phyloP scores from a whole-genome alignment of 208 protist genomes.

The Acanthamoeba polyphaga region DNA sequence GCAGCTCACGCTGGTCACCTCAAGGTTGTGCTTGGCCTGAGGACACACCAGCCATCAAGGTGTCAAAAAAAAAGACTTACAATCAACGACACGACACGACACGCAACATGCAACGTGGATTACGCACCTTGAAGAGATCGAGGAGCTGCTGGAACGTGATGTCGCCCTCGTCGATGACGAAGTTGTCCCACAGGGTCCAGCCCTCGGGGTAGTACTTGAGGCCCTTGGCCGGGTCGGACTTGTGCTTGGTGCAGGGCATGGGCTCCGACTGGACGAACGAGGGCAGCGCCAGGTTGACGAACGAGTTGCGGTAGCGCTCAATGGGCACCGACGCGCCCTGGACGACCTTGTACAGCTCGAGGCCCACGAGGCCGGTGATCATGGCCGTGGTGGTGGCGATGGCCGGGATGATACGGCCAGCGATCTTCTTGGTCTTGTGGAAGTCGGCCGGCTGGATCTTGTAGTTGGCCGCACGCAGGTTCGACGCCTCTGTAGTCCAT shows the following conservation, averaged over 20 bases:
- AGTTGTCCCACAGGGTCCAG: conserved; percentile 97
- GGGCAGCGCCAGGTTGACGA: conserved; percentile 98
- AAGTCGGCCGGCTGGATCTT: conserved; percentile 86
- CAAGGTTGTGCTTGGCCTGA: conserved; percentile 80
- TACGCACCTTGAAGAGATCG: conserved; percentile 87
- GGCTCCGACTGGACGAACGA: conserved; percentile 98
- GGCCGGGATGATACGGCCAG: conserved; percentile 99
- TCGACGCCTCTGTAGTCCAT: conserved; percentile 76
- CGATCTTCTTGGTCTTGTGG: conserved; percentile 91
- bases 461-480: conserved; percentile 92
- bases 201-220: conserved; percentile 82
- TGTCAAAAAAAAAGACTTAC: no score
- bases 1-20: conserved; percentile 89
- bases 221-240: conserved; percentile 75
- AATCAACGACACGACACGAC: not conserved
- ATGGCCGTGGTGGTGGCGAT: conserved; percentile 99
- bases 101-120: not conserved
- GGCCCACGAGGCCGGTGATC: conserved; percentile 97
- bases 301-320: conserved; percentile 92
- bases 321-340: conserved; percentile 43
- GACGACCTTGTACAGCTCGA: conserved; percentile 98
- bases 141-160: conserved; percentile 96
- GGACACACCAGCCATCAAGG: not conserved
- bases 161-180: conserved; percentile 96
- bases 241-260: conserved; percentile 87